These are phyloP conservation scores for Pichia sp. DNA, from an alignment of 1,139 yeast species.

Conservation along the genomic window DNA sequence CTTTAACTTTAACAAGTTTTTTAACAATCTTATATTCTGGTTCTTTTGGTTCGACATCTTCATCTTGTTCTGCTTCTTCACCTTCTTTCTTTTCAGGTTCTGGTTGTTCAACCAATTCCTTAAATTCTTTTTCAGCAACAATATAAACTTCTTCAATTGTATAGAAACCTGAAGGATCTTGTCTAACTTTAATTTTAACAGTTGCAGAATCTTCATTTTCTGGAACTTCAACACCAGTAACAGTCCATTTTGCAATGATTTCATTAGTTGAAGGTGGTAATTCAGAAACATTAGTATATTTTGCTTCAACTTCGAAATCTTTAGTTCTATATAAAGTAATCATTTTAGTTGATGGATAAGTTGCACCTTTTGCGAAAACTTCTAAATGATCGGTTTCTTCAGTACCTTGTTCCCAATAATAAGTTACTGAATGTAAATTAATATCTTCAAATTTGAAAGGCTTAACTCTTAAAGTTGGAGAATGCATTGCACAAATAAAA, in stretches of 20 bases:
- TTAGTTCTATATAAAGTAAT: slow-evolving; percentile 89
- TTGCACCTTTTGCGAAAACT: slow-evolving; percentile 92
- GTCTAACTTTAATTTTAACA: slow-evolving; percentile 89
- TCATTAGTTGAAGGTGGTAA: slow-evolving; percentile 67
- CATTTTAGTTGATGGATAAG: slow-evolving; percentile 92
- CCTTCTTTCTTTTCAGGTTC: slow-evolving; percentile 39
- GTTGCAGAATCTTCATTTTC: slow-evolving; percentile 76
- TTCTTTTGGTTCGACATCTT: slow-evolving; percentile 35
- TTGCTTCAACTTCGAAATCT: slow-evolving; percentile 83
- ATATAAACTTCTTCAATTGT: slow-evolving; percentile 92
- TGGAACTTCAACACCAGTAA: slow-evolving; percentile 76
- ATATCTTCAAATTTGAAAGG: slow-evolving; percentile 97
- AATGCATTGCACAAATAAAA: slow-evolving; percentile 97
- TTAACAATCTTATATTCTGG: slow-evolving; percentile 88
- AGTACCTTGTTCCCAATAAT: slow-evolving; percentile 90
- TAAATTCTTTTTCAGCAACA: slow-evolving; percentile 82
- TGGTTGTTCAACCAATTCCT: slow-evolving; percentile 72
- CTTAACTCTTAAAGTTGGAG: slow-evolving; percentile 97
- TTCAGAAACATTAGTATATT: slow-evolving; percentile 68
- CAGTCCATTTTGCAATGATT: slow-evolving; percentile 74
- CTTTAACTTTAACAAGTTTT: slow-evolving; percentile 89
- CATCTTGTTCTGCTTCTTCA: slow-evolving; percentile 53
- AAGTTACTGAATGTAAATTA: slow-evolving; percentile 88
- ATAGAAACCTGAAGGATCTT: slow-evolving; percentile 95
- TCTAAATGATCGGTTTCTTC: slow-evolving; percentile 91